A percentile compares a stretch with the other conserved stretches of the same genome.
Evolutionary conservation across 768 basidiomycete species (phyloP).

Genomic region (Tulasnella sp.): DNA sequence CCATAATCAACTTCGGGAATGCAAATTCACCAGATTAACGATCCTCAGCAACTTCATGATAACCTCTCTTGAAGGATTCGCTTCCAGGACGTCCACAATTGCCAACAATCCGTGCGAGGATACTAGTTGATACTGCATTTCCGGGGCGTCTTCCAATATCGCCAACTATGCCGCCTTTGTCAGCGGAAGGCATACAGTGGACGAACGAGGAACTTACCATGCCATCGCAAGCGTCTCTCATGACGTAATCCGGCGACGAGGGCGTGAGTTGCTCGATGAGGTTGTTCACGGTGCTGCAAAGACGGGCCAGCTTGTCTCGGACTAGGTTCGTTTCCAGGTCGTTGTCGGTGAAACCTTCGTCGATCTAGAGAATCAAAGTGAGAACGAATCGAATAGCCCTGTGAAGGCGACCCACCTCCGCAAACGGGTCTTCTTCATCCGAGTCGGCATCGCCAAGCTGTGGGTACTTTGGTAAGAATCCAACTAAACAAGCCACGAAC

Average conservation of each 20-base stretch:
- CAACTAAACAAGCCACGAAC: constrained; percentile 28
- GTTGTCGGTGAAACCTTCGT: constrained; percentile 87
- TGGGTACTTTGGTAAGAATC: background rate
- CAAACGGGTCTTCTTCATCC: constrained; percentile 95
- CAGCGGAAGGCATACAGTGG: background rate
- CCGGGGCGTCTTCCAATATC: constrained; percentile 73
- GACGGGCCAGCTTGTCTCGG: constrained; percentile 86
- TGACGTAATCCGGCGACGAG: constrained; percentile 72
- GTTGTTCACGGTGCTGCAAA: constrained; percentile 75
- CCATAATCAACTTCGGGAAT: background rate
- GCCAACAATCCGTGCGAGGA: constrained; percentile 93
- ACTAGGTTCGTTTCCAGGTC: constrained; percentile 89
- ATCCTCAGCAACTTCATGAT: constrained; percentile 81
- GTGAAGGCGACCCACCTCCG: constrained; percentile 55
- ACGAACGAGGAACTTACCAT: constrained; percentile 51
- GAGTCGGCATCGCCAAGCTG: constrained; percentile 75
- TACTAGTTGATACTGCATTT: constrained; percentile 84
- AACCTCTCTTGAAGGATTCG: constrained; percentile 79
- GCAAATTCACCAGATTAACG: constrained; percentile 68
- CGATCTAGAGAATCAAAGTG: constrained; percentile 53
- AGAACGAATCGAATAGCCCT: background rate
- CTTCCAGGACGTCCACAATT: constrained; percentile 88
- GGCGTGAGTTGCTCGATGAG: constrained; percentile 84
- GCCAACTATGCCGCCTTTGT: constrained; percentile 48
- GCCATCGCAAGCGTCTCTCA: constrained; percentile 82